A percentile compares a stretch with the other conserved stretches of the same genome.
phyloP scores from a whole-genome alignment of 2,329 filamentous ascomycete species.

The Dactylellina cionopaga region DNA sequence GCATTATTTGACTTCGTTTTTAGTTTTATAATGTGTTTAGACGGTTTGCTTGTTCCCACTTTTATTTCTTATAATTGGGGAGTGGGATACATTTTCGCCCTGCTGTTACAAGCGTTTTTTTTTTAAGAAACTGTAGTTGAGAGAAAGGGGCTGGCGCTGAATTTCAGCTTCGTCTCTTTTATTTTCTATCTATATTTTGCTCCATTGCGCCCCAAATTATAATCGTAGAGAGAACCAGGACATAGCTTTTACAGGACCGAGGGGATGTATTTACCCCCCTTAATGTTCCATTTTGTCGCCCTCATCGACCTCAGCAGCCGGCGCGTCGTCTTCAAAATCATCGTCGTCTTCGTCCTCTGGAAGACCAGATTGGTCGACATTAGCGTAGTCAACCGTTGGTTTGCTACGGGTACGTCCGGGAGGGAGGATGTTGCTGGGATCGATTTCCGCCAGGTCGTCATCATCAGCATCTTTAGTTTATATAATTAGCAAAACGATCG shows the following conservation, averaged over 20 bases:
- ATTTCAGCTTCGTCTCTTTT: background rate
- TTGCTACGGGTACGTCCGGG: conserved; percentile 21
- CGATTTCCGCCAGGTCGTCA: conserved; percentile 30
- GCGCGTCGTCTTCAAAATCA: conserved; percentile 29
- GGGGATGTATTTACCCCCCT: too few species aligned
- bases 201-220: conserved; percentile 17
- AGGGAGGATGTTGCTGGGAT: conserved; percentile 19
- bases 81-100: too few species aligned
- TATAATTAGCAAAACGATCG: background rate
- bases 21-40: too few species aligned
- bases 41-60: too few species aligned
- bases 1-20: too few species aligned
- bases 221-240: background rate
- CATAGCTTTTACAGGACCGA: background rate
- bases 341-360: conserved; percentile 30
- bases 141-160: too few species aligned
- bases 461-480: conserved; percentile 12
- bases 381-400: conserved; percentile 14
- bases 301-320: background rate
- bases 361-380: conserved; percentile 24
- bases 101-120: too few species aligned
- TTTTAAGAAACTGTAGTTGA: too few species aligned
- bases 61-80: too few species aligned
- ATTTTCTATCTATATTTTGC: background rate
- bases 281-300: conserved; percentile 33